Conservation (phyloP, 106 monocot genomes). For the Dendrobium officinale region DNA sequence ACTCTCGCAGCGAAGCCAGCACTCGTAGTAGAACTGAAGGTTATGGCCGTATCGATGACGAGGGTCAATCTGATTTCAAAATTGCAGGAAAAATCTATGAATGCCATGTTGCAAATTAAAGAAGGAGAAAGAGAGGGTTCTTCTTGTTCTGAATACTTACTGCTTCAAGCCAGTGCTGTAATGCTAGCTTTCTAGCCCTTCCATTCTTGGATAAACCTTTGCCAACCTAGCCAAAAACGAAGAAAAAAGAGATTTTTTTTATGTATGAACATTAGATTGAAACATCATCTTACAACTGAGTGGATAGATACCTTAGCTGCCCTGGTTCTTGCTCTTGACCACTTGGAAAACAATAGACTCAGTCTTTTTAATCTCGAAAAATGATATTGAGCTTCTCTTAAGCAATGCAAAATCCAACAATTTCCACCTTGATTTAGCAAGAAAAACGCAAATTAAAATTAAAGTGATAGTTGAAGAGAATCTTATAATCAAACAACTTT, state of each 20-base stretch:
- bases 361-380: slow-evolving; percentile 48
- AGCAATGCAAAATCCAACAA: slow-evolving; percentile 70
- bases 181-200: slow-evolving; percentile 68
- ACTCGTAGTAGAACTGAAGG: slow-evolving; percentile 55
- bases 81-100: neutral
- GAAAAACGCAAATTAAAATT: neutral
- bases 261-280: neutral
- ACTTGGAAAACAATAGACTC: slow-evolving; percentile 66
- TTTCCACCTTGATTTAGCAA: slow-evolving; percentile 43
- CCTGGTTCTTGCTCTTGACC: slow-evolving; percentile 69
- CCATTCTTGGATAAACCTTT: slow-evolving; percentile 70
- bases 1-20: slow-evolving; percentile 50
- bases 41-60: slow-evolving; percentile 70
- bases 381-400: slow-evolving; percentile 66
- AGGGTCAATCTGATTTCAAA: slow-evolving; percentile 58
- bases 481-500: neutral
- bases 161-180: slow-evolving; percentile 83
- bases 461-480: neutral
- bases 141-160: slow-evolving; percentile 18
- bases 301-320: slow-evolving; percentile 58
- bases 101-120: neutral
- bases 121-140: neutral
- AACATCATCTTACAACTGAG: too few relatives aligned
- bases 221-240: slow-evolving; percentile 24
- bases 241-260: neutral